A percentile compares a stretch with the other conserved stretches of the same genome.
These are phyloP conservation scores for Blastomyces percursus DNA, from an alignment of 2,329 filamentous ascomycete genomes.

Conservation along the genomic window DNA sequence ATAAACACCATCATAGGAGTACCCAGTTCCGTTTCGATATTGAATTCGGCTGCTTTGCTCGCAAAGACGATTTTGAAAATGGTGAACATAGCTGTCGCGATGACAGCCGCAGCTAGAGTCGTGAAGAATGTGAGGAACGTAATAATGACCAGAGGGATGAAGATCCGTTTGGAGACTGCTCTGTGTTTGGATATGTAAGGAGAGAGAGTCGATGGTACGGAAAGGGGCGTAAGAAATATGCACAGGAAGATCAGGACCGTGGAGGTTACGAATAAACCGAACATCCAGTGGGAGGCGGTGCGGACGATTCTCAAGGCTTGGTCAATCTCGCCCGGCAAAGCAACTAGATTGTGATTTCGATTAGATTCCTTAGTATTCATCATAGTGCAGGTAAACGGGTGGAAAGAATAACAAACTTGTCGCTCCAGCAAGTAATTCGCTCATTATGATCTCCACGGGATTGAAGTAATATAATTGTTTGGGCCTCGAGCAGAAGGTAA, in stretches of 20 bases:
- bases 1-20: slow-evolving; percentile 72
- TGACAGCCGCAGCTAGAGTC: slow-evolving; percentile 56
- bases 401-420: slow-evolving; percentile 44
- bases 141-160: slow-evolving; percentile 56
- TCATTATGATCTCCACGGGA: slow-evolving; percentile 68
- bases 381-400: background rate
- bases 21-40: slow-evolving; percentile 62
- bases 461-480: slow-evolving; percentile 78
- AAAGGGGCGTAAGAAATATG: slow-evolving; percentile 53
- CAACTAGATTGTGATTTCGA: slow-evolving; percentile 40
- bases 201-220: slow-evolving; percentile 31
- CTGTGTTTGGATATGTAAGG: slow-evolving; percentile 19
- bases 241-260: slow-evolving; percentile 60
- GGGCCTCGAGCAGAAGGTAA: slow-evolving; percentile 64
- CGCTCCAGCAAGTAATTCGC: slow-evolving; percentile 69
- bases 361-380: background rate
- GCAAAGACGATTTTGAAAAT: slow-evolving; percentile 70
- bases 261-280: slow-evolving; percentile 68
- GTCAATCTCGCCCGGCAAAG: slow-evolving; percentile 62
- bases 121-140: slow-evolving; percentile 57
- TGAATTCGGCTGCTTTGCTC: slow-evolving; percentile 55
- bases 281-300: slow-evolving; percentile 74
- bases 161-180: slow-evolving; percentile 21
- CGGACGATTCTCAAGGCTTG: slow-evolving; percentile 63
- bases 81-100: slow-evolving; percentile 74